Conservation (phyloP, 2,329 filamentous ascomycete species). For the Aspergillus hiratsukae region DNA sequence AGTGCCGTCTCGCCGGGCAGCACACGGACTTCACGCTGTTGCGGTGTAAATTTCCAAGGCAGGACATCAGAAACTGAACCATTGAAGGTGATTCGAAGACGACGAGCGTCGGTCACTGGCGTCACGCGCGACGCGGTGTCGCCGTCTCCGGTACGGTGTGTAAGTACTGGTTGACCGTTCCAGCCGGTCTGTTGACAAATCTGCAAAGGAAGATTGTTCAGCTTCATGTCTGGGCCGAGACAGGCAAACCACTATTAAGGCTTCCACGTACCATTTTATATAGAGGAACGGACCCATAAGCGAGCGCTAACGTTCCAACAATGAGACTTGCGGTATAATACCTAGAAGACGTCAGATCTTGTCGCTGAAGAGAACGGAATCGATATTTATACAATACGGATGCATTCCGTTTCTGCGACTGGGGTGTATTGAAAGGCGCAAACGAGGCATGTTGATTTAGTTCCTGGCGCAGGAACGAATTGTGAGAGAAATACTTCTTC, state of each 20-base stretch:
- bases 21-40: conserved; percentile 94
- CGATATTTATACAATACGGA: conserved; percentile 48
- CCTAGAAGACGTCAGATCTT: conserved; percentile 34
- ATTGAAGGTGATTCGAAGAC: conserved; percentile 93
- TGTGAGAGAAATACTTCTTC: conserved; percentile 32
- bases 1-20: conserved; percentile 93
- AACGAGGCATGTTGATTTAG: conserved; percentile 23
- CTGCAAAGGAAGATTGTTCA: conserved; percentile 21
- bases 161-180: conserved; percentile 88
- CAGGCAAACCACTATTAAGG: neutral
- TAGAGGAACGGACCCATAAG: conserved; percentile 62
- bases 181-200: conserved; percentile 60
- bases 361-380: neutral
- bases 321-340: conserved; percentile 62
- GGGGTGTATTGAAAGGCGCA: conserved; percentile 30
- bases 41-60: conserved; percentile 94
- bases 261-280: conserved; percentile 57
- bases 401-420: conserved; percentile 47
- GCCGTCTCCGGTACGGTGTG: conserved; percentile 60
- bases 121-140: conserved; percentile 73
- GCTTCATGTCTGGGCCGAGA: neutral
- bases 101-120: conserved; percentile 74
- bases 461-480: conserved; percentile 20
- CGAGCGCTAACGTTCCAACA: conserved; percentile 58
- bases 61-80: conserved; percentile 91